These are phyloP conservation scores for Malus fusca DNA, from an alignment of 306 rosid species.

Conservation along the genomic window DNA sequence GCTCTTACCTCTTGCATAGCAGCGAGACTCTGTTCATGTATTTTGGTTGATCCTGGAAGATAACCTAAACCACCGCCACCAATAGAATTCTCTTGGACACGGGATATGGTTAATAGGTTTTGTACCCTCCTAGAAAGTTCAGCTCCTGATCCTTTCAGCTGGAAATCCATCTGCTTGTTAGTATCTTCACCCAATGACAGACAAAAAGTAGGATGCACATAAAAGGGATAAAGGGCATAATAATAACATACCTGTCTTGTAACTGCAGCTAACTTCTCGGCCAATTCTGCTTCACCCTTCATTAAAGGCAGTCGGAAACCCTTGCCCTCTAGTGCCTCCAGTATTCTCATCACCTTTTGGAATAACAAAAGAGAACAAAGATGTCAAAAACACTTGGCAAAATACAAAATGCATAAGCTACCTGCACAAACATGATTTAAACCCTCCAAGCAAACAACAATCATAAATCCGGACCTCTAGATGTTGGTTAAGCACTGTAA, in stretches of 20 bases:
- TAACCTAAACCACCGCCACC: conserved; percentile 50
- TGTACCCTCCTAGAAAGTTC: conserved; percentile 91
- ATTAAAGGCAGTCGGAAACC: conserved; percentile 83
- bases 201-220: not conserved
- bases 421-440: not conserved
- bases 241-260: conserved; percentile 63
- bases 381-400: not conserved
- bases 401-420: not conserved
- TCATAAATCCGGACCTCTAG: not conserved
- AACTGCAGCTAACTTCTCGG: conserved; percentile 80
- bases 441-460: not conserved
- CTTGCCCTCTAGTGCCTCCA: conserved; percentile 89
- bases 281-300: conserved; percentile 89
- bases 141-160: conserved; percentile 90
- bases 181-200: conserved; percentile 13
- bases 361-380: conserved; percentile 7
- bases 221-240: not conserved
- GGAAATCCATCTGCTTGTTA: conserved; percentile 26
- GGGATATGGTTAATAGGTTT: conserved; percentile 60
- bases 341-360: conserved; percentile 77
- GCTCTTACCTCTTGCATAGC: conserved; percentile 79
- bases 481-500: not conserved
- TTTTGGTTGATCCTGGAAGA: conserved; percentile 85
- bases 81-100: conserved; percentile 56
- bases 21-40: conserved; percentile 75